Evolutionary conservation across 257 asterid genomes (phyloP).

Genomic region (Ehretia macrophylla): DNA sequence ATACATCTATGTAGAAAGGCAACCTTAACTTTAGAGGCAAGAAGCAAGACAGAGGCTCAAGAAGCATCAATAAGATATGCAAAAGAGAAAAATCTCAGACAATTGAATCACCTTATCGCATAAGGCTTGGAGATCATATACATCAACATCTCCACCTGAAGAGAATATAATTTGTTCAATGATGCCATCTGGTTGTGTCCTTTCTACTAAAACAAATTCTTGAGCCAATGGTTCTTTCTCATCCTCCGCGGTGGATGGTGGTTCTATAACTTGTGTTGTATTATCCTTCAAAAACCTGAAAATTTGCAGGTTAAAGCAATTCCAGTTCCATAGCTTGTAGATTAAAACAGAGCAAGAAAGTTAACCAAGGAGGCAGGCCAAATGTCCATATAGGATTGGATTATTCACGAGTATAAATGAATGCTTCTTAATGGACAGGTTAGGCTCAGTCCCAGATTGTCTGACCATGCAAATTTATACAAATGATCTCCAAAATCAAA

Average conservation of each 20-base stretch:
- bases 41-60: background rate
- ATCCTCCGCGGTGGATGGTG: conserved; percentile 54
- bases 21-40: too few species aligned
- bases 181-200: conserved; percentile 62
- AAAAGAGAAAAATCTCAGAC: background rate
- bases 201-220: conserved; percentile 89
- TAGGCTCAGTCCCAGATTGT: too few species aligned
- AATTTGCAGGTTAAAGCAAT: conserved; percentile 8
- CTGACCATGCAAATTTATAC: too few species aligned
- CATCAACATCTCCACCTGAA: conserved; percentile 80
- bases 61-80: background rate
- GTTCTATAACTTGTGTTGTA: conserved; percentile 59
- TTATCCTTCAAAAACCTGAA: conserved; percentile 73
- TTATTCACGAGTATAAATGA: too few species aligned
- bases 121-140: conserved; percentile 80
- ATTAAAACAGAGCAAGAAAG: too few species aligned
- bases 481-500: too few species aligned
- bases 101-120: conserved; percentile 72
- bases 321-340: too few species aligned
- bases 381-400: too few species aligned
- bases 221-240: conserved; percentile 68
- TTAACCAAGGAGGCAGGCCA: too few species aligned
- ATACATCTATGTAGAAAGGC: too few species aligned
- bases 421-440: too few species aligned
- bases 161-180: conserved; percentile 87